These are phyloP conservation scores for Arctium lappa DNA, from an alignment of 129 eudicot genomes.

Conservation along the genomic window DNA sequence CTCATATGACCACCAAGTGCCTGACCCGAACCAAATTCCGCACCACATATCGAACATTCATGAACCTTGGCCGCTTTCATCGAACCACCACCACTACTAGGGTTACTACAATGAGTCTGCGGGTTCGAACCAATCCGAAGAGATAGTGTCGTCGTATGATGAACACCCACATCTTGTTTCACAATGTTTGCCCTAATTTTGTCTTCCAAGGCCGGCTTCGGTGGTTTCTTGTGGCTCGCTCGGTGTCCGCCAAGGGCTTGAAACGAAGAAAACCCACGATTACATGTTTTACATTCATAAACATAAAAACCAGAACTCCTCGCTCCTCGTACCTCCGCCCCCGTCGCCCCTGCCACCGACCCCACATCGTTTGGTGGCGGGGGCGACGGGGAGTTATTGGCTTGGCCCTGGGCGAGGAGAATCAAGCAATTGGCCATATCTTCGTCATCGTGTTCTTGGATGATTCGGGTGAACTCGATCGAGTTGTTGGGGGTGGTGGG, in stretches of 20 bases:
- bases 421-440: slow-evolving; percentile 90
- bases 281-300: slow-evolving; percentile 84
- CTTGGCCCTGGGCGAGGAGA: slow-evolving; percentile 63
- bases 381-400: slow-evolving; percentile 6
- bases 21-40: slow-evolving; percentile 76
- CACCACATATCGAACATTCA: slow-evolving; percentile 85
- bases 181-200: slow-evolving; percentile 14
- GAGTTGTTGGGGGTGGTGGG: slow-evolving; percentile 22
- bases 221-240: slow-evolving; percentile 87
- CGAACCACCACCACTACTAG: slow-evolving; percentile 15
- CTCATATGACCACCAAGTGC: slow-evolving; percentile 97
- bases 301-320: slow-evolving; percentile 1
- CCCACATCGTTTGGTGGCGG: not conserved
- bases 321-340: not conserved
- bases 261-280: slow-evolving; percentile 64
- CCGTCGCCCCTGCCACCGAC: not conserved
- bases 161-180: slow-evolving; percentile 15
- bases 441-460: slow-evolving; percentile 64
- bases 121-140: slow-evolving; percentile 39
- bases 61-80: slow-evolving; percentile 47
- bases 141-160: slow-evolving; percentile 34
- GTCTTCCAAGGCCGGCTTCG: slow-evolving; percentile 31
- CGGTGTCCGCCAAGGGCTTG: slow-evolving; percentile 96
- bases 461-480: slow-evolving; percentile 27
- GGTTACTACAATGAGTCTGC: not conserved